phyloP scores from a whole-genome alignment of 2,329 filamentous ascomycete species.

The Raffaelea albimanens region DNA sequence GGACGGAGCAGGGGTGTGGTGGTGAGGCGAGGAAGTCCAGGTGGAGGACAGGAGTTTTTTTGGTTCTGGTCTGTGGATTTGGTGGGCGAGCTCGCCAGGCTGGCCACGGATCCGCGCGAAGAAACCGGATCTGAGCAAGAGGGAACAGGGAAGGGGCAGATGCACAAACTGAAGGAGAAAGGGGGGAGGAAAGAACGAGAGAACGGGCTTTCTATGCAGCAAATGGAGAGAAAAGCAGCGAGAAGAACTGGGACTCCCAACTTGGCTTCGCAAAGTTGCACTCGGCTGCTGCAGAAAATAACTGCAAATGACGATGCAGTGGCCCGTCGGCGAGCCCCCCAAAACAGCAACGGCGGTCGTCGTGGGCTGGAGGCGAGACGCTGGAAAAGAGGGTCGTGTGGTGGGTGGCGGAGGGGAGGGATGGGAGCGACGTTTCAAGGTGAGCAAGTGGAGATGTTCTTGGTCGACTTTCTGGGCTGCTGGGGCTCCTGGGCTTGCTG shows the following conservation, averaged over 20 bases:
- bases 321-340: neutral
- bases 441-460: too few species aligned
- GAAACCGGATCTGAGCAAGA: neutral
- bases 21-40: neutral
- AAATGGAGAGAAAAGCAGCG: neutral
- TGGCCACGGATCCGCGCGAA: neutral
- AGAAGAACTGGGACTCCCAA: neutral
- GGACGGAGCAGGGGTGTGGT: neutral
- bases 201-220: neutral
- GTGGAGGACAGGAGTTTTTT: slow-evolving; percentile 3
- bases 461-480: too few species aligned
- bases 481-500: too few species aligned
- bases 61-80: neutral
- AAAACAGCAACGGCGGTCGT: neutral
- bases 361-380: neutral
- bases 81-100: neutral
- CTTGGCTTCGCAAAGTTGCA: neutral
- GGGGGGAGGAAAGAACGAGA: neutral
- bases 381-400: neutral
- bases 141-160: neutral
- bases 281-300: neutral
- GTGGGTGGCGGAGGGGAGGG: neutral
- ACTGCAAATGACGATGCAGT: slow-evolving; percentile 1
- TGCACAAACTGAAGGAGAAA: neutral
- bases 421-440: neutral